phyloP scores from a whole-genome alignment of 164 flowering plant genomes.

The Vitis riparia region DNA sequence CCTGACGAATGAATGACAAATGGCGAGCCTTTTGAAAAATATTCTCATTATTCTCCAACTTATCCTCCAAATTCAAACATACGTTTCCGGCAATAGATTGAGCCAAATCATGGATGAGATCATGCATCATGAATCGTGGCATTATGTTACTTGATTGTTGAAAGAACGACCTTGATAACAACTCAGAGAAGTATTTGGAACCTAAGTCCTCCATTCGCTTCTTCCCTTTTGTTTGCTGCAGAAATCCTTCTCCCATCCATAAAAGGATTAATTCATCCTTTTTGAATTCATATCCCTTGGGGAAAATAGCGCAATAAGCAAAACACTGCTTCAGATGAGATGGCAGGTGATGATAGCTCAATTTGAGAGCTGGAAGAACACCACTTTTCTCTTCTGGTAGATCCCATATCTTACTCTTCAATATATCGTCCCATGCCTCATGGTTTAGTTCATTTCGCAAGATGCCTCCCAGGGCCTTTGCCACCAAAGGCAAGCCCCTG shows the following conservation, averaged over 20 bases:
- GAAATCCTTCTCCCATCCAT: not conserved
- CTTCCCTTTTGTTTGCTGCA: not conserved
- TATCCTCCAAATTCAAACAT: not conserved
- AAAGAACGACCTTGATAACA: too few relatives aligned
- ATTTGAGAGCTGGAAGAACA: conserved; percentile 2
- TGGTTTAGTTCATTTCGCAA: not conserved
- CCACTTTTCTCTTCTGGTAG: not conserved
- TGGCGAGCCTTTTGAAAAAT: conserved; percentile 12
- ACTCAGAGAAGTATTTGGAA: not conserved
- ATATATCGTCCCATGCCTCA: not conserved
- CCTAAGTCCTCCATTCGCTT: not conserved
- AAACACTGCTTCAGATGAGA: conserved; percentile 18
- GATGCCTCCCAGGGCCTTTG: conserved; percentile 10
- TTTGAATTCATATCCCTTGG: too few relatives aligned
- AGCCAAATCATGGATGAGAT: conserved; percentile 6
- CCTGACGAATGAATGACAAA: conserved; percentile 1
- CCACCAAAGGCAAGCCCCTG: conserved; percentile 11
- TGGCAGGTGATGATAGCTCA: conserved; percentile 27
- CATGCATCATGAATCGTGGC: too few relatives aligned
- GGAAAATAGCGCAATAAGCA: too few relatives aligned
- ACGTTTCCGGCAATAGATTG: not conserved
- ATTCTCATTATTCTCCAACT: conserved; percentile 4
- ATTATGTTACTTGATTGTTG: too few relatives aligned
- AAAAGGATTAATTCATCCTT: not conserved
- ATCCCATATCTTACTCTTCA: conserved; percentile 13